These are phyloP conservation scores for Suillus subaureus DNA, from an alignment of 768 basidiomycete genomes.

Conservation along the genomic window DNA sequence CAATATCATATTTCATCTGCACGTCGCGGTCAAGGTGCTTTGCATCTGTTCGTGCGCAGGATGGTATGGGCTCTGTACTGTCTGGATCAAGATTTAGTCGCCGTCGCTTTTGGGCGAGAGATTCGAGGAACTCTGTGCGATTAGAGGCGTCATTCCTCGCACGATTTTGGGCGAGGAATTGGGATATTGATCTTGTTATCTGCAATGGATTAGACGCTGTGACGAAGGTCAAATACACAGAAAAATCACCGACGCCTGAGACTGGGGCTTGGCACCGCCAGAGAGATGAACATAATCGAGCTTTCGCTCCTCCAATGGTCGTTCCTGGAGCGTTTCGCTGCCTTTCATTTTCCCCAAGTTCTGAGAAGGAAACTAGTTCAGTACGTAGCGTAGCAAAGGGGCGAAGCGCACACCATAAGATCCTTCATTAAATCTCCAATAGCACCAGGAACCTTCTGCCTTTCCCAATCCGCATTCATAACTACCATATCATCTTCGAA, in stretches of 20 bases:
- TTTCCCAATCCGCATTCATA: slow-evolving; percentile 69
- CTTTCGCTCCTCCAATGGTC: slow-evolving; percentile 66
- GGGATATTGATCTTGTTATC: slow-evolving; percentile 73
- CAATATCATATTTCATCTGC: slow-evolving; percentile 87
- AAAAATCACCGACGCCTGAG: slow-evolving; percentile 60
- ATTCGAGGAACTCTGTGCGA: slow-evolving; percentile 69
- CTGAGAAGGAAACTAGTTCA: slow-evolving; percentile 18
- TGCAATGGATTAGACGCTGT: slow-evolving; percentile 25
- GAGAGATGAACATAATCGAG: slow-evolving; percentile 58
- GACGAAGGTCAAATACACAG: not conserved
- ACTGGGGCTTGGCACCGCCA: slow-evolving; percentile 47
- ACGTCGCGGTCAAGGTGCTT: slow-evolving; percentile 69
- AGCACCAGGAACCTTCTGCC: slow-evolving; percentile 54
- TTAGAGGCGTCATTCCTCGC: slow-evolving; percentile 79
- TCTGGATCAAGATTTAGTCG: slow-evolving; percentile 40
- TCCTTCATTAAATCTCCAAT: slow-evolving; percentile 52
- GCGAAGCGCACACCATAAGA: slow-evolving; percentile 46
- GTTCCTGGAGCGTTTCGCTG: slow-evolving; percentile 28
- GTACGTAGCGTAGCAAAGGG: not conserved
- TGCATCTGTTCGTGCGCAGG: slow-evolving; percentile 77
- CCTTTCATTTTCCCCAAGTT: slow-evolving; percentile 33
- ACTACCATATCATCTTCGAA: slow-evolving; percentile 74
- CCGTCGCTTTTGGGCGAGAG: slow-evolving; percentile 56
- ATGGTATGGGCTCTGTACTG: slow-evolving; percentile 38
- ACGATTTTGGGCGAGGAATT: slow-evolving; percentile 69